These are phyloP conservation scores for Linnemannia schmuckeri DNA, from an alignment of 192 early-diverging fungal genomes.

Conservation along the genomic window DNA sequence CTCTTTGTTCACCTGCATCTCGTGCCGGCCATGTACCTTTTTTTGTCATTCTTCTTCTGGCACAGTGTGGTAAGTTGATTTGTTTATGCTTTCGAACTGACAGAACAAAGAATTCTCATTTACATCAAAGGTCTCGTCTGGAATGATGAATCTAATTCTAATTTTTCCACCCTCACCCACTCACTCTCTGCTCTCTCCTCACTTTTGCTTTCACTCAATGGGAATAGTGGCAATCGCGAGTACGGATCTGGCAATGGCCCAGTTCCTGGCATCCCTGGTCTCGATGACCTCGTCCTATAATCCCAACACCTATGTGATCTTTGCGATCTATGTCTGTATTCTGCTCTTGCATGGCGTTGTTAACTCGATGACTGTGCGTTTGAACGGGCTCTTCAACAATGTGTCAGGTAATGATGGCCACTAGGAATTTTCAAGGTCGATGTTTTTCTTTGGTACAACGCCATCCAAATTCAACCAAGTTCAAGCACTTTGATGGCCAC, in stretches of 20 bases:
- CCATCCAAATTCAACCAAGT: no score
- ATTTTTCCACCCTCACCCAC: not conserved
- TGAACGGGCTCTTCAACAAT: slow-evolving; percentile 59
- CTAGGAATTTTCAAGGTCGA: not conserved
- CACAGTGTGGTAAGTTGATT: slow-evolving; percentile 18
- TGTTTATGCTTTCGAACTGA: not conserved
- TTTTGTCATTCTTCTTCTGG: not conserved
- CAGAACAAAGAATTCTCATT: not conserved
- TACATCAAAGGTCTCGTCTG: not conserved
- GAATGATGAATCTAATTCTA: not conserved
- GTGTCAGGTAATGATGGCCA: slow-evolving; percentile 52
- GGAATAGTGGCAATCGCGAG: slow-evolving; percentile 54
- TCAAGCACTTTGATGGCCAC: not conserved
- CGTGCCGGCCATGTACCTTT: not conserved
- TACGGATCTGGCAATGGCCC: slow-evolving; percentile 59
- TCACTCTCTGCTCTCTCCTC: not conserved
- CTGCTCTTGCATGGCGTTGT: slow-evolving; percentile 61
- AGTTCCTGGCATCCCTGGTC: slow-evolving; percentile 56
- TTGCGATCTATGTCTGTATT: slow-evolving; percentile 62
- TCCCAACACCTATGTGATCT: slow-evolving; percentile 58
- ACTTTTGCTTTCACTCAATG: not conserved
- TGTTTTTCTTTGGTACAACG: not conserved
- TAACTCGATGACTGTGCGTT: slow-evolving; percentile 58
- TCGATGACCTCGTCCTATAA: slow-evolving; percentile 49
- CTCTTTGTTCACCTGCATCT: not conserved